A percentile compares a stretch with the other conserved stretches of the same genome.
phyloP scores from a whole-genome alignment of 2,329 filamentous ascomycete genomes.

The Hypoxylon sp. region DNA sequence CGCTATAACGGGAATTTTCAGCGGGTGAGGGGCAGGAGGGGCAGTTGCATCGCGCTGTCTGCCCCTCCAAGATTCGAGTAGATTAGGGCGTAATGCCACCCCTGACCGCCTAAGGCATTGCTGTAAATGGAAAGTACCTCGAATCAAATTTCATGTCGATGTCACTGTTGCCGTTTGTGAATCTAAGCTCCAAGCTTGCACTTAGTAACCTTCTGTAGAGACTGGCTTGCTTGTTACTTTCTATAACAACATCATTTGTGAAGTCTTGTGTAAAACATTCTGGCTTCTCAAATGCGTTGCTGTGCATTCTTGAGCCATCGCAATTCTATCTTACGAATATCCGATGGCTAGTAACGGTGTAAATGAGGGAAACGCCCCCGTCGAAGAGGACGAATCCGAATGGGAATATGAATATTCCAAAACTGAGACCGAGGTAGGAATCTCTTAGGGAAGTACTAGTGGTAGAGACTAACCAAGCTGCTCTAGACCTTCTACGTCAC shows the following conservation, averaged over 20 bases:
- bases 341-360: conserved; percentile 50
- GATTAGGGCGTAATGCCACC: conserved; percentile 44
- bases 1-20: conserved; percentile 35
- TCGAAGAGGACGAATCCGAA: conserved; percentile 69
- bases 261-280: not conserved
- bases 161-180: not conserved
- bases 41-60: conserved; percentile 20
- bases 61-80: conserved; percentile 46
- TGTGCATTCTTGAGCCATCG: conserved; percentile 24
- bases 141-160: conserved; percentile 19
- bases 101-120: conserved; percentile 45
- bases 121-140: conserved; percentile 47
- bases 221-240: not conserved
- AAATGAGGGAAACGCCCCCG: conserved; percentile 39
- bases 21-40: conserved; percentile 48
- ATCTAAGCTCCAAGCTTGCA: not conserved
- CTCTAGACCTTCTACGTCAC: conserved; percentile 74
- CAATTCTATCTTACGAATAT: conserved; percentile 41
- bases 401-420: conserved; percentile 78
- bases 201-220: not conserved
- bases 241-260: not conserved
- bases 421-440: conserved; percentile 71
- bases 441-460: conserved; percentile 1
- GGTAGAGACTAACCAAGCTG: conserved; percentile 8
- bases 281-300: conserved; percentile 45